Base-by-base conservation (phyloP, 306 rosid species). In the Glycine tomentella region DNA sequence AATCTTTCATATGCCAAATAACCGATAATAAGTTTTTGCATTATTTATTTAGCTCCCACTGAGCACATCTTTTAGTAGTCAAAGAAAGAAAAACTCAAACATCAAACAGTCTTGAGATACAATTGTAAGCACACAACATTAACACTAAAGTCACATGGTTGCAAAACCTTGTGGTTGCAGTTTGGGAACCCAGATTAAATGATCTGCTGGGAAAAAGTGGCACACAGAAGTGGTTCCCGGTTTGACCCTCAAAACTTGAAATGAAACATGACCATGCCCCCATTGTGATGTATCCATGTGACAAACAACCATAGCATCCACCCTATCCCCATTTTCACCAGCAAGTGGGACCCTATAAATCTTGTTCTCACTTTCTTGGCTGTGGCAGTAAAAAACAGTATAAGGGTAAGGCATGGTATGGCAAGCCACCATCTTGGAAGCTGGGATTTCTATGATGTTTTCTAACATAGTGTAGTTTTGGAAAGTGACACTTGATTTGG, bases 381-480 rank as follows among this genome's bases (percentile, higher is more conserved):
- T 87, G 31, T 92, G 99, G 36, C 95, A 90, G 14, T 90, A 91
- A 44, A 83, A 91, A 14, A 92, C 84, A 3, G 91, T 88, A 48
- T 90, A 91, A 31, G 97, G 97, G 52, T 95, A 95, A 4, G 97
- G 94, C 95, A 90, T 86, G 13, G 88, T 84, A 68, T 92, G 97
- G 53, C 97, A 95, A 9, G 99, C 91, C 14, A 93, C 99, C 88
- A 95, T 90, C 83, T 77, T 88, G 0, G 91, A 78, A 46, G 94
- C 94, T 48, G 57, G 17, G 2, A 91, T 52, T 49, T 80, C 86
- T 36, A 42, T n/a, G 0, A 93, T 90, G 9, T 42, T 73, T 3
- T 88, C 89, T 44, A 86, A 36, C 2, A 42, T 42, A 1, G 94
- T 93, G 68, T 90, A 93, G 86, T 93, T 93, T 63, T 95, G 99